Evolutionary conservation across 2,329 filamentous ascomycete species (phyloP), one percentile per base, ranked within the genome.

Genomic region (Endoconidiophora laricicola): DNA sequence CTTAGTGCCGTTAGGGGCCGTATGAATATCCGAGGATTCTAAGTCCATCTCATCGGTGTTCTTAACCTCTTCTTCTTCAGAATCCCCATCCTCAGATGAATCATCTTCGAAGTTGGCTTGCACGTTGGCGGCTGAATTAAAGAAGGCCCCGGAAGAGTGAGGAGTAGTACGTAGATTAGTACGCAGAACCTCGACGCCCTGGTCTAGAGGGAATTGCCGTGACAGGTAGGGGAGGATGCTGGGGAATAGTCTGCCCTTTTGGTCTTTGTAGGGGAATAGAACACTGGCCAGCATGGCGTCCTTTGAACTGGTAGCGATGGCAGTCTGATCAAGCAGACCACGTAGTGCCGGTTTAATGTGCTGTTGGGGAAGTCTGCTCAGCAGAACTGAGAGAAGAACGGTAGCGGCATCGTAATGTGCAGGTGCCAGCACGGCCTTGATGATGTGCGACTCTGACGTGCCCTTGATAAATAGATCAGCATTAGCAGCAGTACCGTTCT

Each of bases 151-250:
- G 46, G 57, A 55, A 20, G 55, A 55, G 42, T 53, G 59, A 52
- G 49, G 58, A 57, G 58, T 60, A 3, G 66, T 64, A 6, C 73
- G 67, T 20, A 86, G 65, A 55, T 76, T 78, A 56, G 71, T 74
- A 43, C 74, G 69, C 50, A 95, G 62, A 7, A 83, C 73, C 63
- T 95, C 88, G 1, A 91, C 76, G 14, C 73, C 74, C 51, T 75
- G 69, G 46, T 81, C 74, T 9, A 71, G 62, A 0, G 78, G 70
- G 58, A 79, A 84, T 46, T 76, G 72, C 49, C 79, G 73, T 6
- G 78, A 75, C 23, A 95, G 67, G 58, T 94, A 83, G 0, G 90
- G 88, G 44, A 94, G 65, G 44, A 94, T 81, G 61, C 81, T 91
- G 24, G 83, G 72, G 54, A 79, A 76, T 47, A 76, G 73, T 55